Conservation (phyloP, 345 rosid genomes). For the Citrus sp. region DNA sequence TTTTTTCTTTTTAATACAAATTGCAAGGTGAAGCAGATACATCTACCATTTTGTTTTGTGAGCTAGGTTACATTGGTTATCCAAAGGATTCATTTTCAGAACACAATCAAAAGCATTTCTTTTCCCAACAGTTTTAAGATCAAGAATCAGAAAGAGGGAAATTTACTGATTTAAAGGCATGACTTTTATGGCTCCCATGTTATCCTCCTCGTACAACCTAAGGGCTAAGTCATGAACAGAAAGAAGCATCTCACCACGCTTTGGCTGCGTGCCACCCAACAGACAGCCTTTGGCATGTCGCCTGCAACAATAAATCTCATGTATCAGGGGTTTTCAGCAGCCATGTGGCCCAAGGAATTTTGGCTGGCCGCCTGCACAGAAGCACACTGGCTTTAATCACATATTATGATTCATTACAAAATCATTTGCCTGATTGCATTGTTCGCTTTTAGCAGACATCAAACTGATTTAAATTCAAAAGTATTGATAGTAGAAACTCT, state of each 20-base stretch:
- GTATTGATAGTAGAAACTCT: neutral
- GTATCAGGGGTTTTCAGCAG: neutral
- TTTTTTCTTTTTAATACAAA: neutral
- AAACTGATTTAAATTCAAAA: neutral
- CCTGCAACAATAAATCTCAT: slow-evolving; percentile 31
- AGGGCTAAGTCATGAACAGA: slow-evolving; percentile 92
- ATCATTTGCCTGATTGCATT: neutral
- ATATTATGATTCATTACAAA: neutral
- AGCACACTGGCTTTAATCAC: neutral
- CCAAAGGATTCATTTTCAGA: neutral
- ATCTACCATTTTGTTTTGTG: neutral
- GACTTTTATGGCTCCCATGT: slow-evolving; percentile 86
- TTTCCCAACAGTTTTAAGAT: neutral
- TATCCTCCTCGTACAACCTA: slow-evolving; percentile 79
- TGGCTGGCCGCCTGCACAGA: too few relatives aligned
- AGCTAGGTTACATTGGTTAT: neutral
- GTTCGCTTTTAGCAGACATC: neutral
- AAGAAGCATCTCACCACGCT: slow-evolving; percentile 86
- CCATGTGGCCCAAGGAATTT: neutral
- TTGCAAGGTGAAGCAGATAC: neutral
- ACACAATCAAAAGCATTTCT: neutral
- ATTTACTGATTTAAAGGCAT: slow-evolving; percentile 11
- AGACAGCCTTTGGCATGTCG: slow-evolving; percentile 68
- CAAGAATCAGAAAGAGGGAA: neutral
- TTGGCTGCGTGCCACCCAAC: slow-evolving; percentile 85